Conservation (phyloP, 1,139 yeast genomes). For the Nematodospora anomalae region DNA sequence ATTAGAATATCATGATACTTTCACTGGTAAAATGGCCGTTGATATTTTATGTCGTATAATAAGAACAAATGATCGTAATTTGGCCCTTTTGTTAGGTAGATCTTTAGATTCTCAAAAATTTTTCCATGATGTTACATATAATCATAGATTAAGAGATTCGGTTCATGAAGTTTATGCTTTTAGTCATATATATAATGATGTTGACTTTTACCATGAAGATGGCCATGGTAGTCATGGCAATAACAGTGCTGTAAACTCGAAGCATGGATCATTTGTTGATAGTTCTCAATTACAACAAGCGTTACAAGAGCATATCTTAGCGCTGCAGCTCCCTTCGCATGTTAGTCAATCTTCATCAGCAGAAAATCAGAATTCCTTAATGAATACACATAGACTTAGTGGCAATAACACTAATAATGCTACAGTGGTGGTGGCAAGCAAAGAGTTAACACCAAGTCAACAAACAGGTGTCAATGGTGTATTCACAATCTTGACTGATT, state of each 20-base stretch:
- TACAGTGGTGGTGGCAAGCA: conserved; percentile 6
- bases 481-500: conserved; percentile 86
- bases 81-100: conserved; percentile 86
- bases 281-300: conserved; percentile 17
- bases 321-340: conserved; percentile 22
- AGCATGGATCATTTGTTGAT: conserved; percentile 33
- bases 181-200: conserved; percentile 53
- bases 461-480: conserved; percentile 74
- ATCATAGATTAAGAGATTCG: conserved; percentile 88
- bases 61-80: conserved; percentile 85
- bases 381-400: conserved; percentile 1
- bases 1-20: conserved; percentile 90
- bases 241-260: conserved; percentile 22
- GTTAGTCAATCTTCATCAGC: conserved; percentile 10
- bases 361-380: conserved; percentile 7
- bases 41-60: conserved; percentile 83
- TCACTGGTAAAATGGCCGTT: conserved; percentile 93
- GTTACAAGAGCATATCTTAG: conserved; percentile 17
- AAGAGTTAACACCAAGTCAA: conserved; percentile 17
- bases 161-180: conserved; percentile 86
- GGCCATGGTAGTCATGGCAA: conserved; percentile 18
- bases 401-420: background rate
- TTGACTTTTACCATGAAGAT: conserved; percentile 39
- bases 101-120: conserved; percentile 92
- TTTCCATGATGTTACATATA: conserved; percentile 94